These are phyloP conservation scores for Aspergillus ostianus DNA, from an alignment of 495 filamentous ascomycete genomes.

Conservation along the genomic window DNA sequence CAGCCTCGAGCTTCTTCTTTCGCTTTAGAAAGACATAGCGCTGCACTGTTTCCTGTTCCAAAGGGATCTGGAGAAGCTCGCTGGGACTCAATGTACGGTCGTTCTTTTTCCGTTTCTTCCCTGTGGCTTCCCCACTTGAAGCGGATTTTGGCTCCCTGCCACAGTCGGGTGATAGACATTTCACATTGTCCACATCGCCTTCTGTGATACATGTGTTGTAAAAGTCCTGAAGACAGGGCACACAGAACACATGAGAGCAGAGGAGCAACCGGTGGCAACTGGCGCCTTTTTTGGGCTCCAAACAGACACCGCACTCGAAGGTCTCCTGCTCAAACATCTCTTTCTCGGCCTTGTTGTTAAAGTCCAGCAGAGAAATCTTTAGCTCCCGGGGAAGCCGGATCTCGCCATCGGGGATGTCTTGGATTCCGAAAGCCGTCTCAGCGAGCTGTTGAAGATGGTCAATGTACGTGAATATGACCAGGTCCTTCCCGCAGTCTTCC, in stretches of 20 bases:
- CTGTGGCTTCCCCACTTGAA: slow-evolving; percentile 16
- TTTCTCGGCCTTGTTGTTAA: slow-evolving; percentile 68
- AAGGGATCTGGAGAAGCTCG: slow-evolving; percentile 82
- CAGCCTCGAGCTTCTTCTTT: slow-evolving; percentile 85
- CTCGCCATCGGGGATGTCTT: slow-evolving; percentile 47
- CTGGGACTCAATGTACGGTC: slow-evolving; percentile 73
- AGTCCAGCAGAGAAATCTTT: slow-evolving; percentile 74
- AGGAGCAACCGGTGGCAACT: slow-evolving; percentile 73
- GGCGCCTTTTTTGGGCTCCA: slow-evolving; percentile 88
- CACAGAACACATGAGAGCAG: slow-evolving; percentile 91
- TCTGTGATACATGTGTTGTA: slow-evolving; percentile 85
- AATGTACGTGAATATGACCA: slow-evolving; percentile 82
- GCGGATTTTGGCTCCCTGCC: slow-evolving; percentile 52
- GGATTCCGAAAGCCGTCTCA: slow-evolving; percentile 73
- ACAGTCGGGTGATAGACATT: slow-evolving; percentile 75
- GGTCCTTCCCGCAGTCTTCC: slow-evolving; percentile 76
- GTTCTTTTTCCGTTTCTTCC: slow-evolving; percentile 44
- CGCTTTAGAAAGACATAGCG: slow-evolving; percentile 88
- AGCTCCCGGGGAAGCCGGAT: slow-evolving; percentile 48
- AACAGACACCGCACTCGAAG: slow-evolving; percentile 86
- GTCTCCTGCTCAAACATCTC: slow-evolving; percentile 78
- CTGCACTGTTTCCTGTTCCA: slow-evolving; percentile 69
- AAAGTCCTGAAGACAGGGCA: slow-evolving; percentile 79
- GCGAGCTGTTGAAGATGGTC: slow-evolving; percentile 80
- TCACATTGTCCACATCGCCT: slow-evolving; percentile 74